These are phyloP conservation scores for Euclidium syriacum DNA, from an alignment of 345 rosid genomes.

Conservation along the genomic window DNA sequence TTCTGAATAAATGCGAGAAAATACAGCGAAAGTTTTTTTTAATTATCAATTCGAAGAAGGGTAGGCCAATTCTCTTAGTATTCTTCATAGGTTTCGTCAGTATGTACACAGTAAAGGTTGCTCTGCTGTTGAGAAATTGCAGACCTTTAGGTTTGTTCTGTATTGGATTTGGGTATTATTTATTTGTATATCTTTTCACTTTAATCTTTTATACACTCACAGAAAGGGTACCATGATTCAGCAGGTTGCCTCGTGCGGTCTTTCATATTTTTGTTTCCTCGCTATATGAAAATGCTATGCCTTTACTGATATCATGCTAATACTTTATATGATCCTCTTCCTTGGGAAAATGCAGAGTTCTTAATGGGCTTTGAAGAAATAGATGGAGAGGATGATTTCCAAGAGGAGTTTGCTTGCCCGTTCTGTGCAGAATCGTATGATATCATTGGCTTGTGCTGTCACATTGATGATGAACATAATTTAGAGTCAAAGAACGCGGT, in stretches of 20 bases:
- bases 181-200: too few species aligned
- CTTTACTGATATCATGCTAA: background rate
- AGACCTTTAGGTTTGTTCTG: conserved; percentile 1
- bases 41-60: background rate
- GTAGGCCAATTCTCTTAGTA: background rate
- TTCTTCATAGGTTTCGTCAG: background rate
- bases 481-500: conserved; percentile 92
- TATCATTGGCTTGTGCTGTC: conserved; percentile 89
- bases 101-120: background rate
- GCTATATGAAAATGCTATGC: background rate
- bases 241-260: background rate
- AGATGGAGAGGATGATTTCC: conserved; percentile 82
- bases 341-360: conserved; percentile 44
- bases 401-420: conserved; percentile 97
- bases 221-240: background rate
- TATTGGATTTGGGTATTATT: background rate
- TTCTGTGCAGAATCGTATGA: conserved; percentile 89
- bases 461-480: conserved; percentile 88
- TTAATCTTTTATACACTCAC: background rate
- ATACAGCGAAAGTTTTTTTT: background rate
- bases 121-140: background rate
- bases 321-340: background rate
- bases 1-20: background rate
- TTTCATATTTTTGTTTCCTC: background rate
- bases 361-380: conserved; percentile 86